Base-by-base conservation (phyloP, 257 asterid species). In the Nicotiana tomentosiformis region DNA sequence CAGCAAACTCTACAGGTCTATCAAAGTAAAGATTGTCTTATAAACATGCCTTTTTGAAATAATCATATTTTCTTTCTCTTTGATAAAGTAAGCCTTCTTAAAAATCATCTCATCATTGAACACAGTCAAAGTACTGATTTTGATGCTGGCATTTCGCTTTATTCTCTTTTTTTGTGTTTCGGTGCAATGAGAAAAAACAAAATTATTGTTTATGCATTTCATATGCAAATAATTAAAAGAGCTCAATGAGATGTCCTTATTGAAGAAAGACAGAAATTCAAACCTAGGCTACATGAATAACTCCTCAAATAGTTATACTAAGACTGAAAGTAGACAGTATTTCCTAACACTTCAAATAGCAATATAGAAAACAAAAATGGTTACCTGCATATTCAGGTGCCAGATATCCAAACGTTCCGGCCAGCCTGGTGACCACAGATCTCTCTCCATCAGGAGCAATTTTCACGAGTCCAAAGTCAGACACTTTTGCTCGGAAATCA, bases 311-410 rank as follows among this genome's bases (percentile, higher is more conserved):
- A 43, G 49, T 43, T 43, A 37, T 8, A 43, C 49, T 43, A 43
- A 43, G 49, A 43, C 11, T 3, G 49, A 66, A 66, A 66, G 7
- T 8, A 32, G 51, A 33, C 9, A 33, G 15, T 33, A 67, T 17
- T 66, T 67, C 14, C 51, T 16, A 46, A 67, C 14, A 33, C 7
- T 33, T 65, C 26, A 33, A 86, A 20, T 58, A 74, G 61, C 33
- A 81, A 43, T 35, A 14, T 12, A 62, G 46, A 64, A 39, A 77
- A 14, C 33, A 2, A 20, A 7, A 81, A 26, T 15, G 30, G 82
- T 89, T 87, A 95, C 98, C 97, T 6, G 97, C 98, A 86, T 95
- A 95, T 85, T 95, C 97, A 37, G 98, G 98, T 4, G 98, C 98
- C 2, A 93, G 92, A 87, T 94, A 94, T 23, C 98, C 97, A 49